phyloP scores from a whole-genome alignment of 2,329 filamentous ascomycete genomes.

The Botrytis cinerea region DNA sequence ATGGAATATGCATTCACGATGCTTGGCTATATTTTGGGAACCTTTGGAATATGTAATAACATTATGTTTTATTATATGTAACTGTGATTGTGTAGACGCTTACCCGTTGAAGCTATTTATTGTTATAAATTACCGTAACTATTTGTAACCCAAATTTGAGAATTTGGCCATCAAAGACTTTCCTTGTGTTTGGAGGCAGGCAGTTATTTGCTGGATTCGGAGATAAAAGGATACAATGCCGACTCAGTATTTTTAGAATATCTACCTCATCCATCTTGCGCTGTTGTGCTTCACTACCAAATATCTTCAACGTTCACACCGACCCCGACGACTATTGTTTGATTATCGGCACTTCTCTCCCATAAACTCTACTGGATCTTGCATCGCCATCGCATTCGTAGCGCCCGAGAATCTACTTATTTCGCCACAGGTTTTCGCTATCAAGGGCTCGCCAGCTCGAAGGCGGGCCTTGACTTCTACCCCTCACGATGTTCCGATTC shows the following conservation, averaged over 20 bases:
- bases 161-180: neutral
- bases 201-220: conserved; percentile 17
- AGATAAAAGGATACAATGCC: conserved; percentile 18
- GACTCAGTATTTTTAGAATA: conserved; percentile 9
- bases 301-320: neutral
- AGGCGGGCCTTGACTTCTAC: conserved; percentile 35
- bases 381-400: neutral
- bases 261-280: neutral
- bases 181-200: neutral
- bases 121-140: neutral
- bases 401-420: neutral
- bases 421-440: conserved; percentile 8
- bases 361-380: neutral
- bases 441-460: conserved; percentile 35
- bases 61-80: neutral
- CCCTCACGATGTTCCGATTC: conserved; percentile 35
- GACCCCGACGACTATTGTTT: neutral
- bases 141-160: neutral
- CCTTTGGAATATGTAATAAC: neutral
- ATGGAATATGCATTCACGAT: no score
- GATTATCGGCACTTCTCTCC: neutral
- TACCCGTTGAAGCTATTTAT: neutral
- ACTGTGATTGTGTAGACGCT: neutral
- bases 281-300: conserved; percentile 4
- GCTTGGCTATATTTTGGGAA: neutral